These are phyloP conservation scores for Moelleriella libera DNA, from an alignment of 2,329 filamentous ascomycete species.

Conservation along the genomic window DNA sequence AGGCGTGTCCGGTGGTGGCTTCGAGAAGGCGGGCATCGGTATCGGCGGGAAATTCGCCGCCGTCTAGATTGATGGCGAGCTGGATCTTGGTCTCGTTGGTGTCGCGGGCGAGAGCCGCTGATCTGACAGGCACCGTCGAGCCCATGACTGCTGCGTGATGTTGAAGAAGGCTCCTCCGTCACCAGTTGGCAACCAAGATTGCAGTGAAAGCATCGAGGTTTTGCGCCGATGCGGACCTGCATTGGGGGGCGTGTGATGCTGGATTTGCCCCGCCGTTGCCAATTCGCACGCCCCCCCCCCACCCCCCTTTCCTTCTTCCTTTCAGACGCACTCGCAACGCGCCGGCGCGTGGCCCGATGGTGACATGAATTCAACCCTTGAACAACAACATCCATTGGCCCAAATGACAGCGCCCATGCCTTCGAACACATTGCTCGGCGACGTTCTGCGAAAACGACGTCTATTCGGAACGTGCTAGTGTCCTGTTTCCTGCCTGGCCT, in stretches of 20 bases:
- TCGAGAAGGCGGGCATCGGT: conserved; percentile 42
- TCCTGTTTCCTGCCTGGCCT: background rate
- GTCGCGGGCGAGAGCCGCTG: conserved; percentile 67
- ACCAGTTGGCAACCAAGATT: no score
- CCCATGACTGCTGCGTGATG: conserved; percentile 8
- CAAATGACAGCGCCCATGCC: background rate
- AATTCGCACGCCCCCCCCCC: no score
- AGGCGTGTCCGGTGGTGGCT: conserved; percentile 53
- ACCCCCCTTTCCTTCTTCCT: no score
- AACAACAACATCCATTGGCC: no score
- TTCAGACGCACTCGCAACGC: no score
- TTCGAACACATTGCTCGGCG: background rate
- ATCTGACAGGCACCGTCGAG: conserved; percentile 33
- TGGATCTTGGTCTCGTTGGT: conserved; percentile 98
- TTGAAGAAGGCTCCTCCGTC: background rate
- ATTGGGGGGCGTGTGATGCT: no score
- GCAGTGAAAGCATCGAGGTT: no score
- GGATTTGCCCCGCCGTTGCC: no score
- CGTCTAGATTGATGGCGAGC: conserved; percentile 84
- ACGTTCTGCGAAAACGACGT: background rate
- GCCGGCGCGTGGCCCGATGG: no score
- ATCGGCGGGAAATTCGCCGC: conserved; percentile 59
- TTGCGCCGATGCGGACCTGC: no score
- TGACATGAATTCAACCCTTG: no score
- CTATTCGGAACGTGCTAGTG: background rate